phyloP scores from a whole-genome alignment of 768 basidiomycete genomes.

The Lyophyllum semitale region DNA sequence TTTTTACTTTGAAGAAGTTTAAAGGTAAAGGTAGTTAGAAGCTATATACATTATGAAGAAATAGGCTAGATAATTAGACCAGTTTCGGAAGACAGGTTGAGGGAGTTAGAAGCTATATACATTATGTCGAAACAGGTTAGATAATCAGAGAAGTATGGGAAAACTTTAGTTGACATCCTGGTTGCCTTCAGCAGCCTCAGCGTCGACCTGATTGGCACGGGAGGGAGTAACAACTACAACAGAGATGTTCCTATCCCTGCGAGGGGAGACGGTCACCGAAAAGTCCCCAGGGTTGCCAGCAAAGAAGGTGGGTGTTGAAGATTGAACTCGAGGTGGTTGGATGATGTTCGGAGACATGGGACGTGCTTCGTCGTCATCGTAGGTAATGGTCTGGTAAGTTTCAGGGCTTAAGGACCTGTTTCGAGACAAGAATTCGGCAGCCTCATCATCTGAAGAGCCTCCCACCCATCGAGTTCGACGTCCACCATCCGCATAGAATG shows the following conservation, averaged over 20 bases:
- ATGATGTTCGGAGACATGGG: background rate
- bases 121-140: no score
- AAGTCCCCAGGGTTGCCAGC: background rate
- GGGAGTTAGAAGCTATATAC: no score
- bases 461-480: no score
- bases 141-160: no score
- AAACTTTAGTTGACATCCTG: background rate
- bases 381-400: no score
- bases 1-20: conserved; percentile 26
- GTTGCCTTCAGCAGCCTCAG: background rate
- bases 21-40: conserved; percentile 1
- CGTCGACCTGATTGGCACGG: background rate
- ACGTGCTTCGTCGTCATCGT: background rate
- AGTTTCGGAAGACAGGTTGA: no score
- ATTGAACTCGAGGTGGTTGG: background rate
- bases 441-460: no score
- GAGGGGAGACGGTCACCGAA: background rate
- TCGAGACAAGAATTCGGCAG: no score
- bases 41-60: background rate
- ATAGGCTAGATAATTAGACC: background rate
- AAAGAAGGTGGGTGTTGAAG: no score
- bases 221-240: no score
- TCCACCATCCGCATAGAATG: no score
- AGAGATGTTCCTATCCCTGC: background rate
- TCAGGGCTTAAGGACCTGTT: no score